Evolutionary conservation across 2,329 filamentous ascomycete genomes (phyloP), one percentile per base, ranked within the genome.

Genomic region (Verticillium klebahnii): DNA sequence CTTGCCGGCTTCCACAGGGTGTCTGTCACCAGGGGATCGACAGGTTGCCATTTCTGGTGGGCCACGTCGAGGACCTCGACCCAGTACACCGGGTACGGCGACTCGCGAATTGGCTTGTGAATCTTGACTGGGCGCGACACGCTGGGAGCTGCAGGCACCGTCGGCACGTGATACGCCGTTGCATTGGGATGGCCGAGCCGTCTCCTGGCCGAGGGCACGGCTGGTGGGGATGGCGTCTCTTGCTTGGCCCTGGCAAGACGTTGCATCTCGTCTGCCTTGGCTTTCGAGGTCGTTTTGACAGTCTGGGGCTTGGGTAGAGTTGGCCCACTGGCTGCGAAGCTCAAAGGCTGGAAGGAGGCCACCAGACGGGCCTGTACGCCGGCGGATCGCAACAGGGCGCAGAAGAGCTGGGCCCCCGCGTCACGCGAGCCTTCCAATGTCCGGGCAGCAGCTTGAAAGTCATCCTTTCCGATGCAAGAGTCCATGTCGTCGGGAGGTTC

Each of bases 371-470:
- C 83, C 65, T 92, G 87, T 7, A 98, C 86, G 2, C 92, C 93
- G n/a, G 84, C 86, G n/a, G 87, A 85, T 19, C 95, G 88, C 4
- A 99, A 81, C 36, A 98, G 75, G 2, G 93, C 90, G 73, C 95
- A 98, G 69, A 96, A 97, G 0, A 99, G 74, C 72, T 98, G 93
- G 1, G 92, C 91, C 0, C 93, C 95, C 11, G 96, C 82, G 73
- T 99, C 95, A 66, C 93, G 86, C 9, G 94, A 98, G 0, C 94
- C 96, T 66, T 87, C 80, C 19, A 96, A 75, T 5, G 77, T 84
- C 63, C 79, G 82, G 0, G 93, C 92, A 34, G 90, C 88, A 40
- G 81, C 80, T 4, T 83, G 81, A 68, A 98, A 98, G 66, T 96
- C 92, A 0, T 81, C 77, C 62, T 84, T 88, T 32, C 92, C 89